These are phyloP conservation scores for Saccharomyces paradoxus DNA, from an alignment of 805 yeast species.

Conservation along the genomic window DNA sequence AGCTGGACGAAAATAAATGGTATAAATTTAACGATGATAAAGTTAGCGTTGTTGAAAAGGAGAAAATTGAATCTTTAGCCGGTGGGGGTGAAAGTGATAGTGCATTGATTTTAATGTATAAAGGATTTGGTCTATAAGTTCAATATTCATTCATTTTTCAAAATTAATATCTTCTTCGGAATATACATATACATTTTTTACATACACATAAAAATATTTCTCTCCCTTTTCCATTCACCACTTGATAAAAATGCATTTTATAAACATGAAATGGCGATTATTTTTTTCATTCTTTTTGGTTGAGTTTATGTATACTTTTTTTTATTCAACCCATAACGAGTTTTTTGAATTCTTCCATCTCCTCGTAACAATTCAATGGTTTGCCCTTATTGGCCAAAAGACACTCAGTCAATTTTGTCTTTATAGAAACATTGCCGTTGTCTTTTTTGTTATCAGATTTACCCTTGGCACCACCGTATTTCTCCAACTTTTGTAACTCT, in stretches of 20 bases:
- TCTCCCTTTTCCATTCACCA: not conserved
- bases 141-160: not conserved
- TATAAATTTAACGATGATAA: conserved; percentile 92
- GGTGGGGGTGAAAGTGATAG: conserved; percentile 98
- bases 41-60: conserved; percentile 67
- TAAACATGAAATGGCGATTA: not conserved
- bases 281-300: conserved; percentile 1
- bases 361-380: conserved; percentile 76
- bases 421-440: conserved; percentile 33
- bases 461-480: conserved; percentile 2
- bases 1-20: conserved; percentile 72
- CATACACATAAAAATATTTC: conserved; percentile 2
- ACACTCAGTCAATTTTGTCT: conserved; percentile 46
- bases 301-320: not conserved
- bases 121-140: conserved; percentile 58
- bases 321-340: conserved; percentile 36
- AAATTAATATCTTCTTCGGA: conserved; percentile 2
- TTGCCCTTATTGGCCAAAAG: conserved; percentile 50
- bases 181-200: conserved; percentile 5
- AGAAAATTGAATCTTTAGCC: conserved; percentile 74
- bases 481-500: conserved; percentile 17
- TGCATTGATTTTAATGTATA: conserved; percentile 81
- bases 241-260: not conserved
- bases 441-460: conserved; percentile 9
- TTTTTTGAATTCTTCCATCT: conserved; percentile 60